Conservation (phyloP, 2,329 filamentous ascomycete species). For the Tolypocladium amazonense region DNA sequence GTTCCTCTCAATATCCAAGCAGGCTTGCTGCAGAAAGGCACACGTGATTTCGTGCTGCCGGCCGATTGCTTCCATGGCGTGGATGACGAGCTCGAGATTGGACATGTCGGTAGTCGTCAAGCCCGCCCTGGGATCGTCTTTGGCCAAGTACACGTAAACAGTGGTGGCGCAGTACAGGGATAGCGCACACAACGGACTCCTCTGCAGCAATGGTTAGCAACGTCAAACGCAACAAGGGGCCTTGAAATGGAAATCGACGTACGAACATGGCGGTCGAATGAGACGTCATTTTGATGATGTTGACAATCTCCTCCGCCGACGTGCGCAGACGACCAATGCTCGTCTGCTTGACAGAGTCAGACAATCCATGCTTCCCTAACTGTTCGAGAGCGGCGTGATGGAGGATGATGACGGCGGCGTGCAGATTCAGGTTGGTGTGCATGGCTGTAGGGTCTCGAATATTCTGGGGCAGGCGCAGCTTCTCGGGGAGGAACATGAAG, state of each 20-base stretch:
- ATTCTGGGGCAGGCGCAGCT: slow-evolving; percentile 60
- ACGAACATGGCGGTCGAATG: slow-evolving; percentile 59
- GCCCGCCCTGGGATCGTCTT: slow-evolving; percentile 50
- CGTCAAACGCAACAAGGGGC: background rate
- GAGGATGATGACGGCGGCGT: slow-evolving; percentile 78
- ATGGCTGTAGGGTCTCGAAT: slow-evolving; percentile 62
- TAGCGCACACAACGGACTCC: slow-evolving; percentile 43
- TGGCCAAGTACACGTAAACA: slow-evolving; percentile 72
- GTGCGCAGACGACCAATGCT: slow-evolving; percentile 66
- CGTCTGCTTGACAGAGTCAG: slow-evolving; percentile 52
- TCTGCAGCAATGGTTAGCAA: slow-evolving; percentile 11
- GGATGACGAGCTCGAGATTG: slow-evolving; percentile 64
- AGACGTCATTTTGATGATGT: slow-evolving; percentile 69
- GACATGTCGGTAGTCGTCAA: slow-evolving; percentile 35
- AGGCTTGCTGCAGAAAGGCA: slow-evolving; percentile 75
- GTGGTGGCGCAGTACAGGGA: slow-evolving; percentile 78
- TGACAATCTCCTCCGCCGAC: slow-evolving; percentile 74
- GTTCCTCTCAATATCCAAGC: slow-evolving; percentile 63
- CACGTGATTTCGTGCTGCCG: slow-evolving; percentile 65
- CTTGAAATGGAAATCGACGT: slow-evolving; percentile 21
- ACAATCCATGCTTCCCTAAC: slow-evolving; percentile 60
- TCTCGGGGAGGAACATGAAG: slow-evolving; percentile 67
- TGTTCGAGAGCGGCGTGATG: slow-evolving; percentile 84
- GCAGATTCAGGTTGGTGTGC: slow-evolving; percentile 79
- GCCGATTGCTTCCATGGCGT: slow-evolving; percentile 68